phyloP scores from a whole-genome alignment of 2,329 filamentous ascomycete species.

The Emergomyces orientalis region DNA sequence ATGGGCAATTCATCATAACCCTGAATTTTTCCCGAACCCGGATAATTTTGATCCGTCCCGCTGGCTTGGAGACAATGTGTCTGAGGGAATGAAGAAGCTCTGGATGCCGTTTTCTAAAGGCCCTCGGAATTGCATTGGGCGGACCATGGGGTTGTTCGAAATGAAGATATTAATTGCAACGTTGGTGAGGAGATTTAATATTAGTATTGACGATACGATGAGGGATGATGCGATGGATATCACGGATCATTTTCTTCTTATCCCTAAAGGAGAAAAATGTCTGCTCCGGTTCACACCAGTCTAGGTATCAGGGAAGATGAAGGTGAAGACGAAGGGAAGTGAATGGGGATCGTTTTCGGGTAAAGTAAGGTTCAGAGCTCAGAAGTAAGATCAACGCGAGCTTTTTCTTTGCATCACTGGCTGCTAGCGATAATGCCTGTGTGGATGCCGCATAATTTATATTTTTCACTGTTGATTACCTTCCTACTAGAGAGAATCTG shows the following conservation, averaged over 20 bases:
- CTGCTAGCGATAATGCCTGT: too few relatives aligned
- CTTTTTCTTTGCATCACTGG: too few relatives aligned
- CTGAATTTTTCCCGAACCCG: constrained; percentile 10
- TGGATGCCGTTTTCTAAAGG: constrained; percentile 14
- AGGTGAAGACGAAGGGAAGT: not conserved
- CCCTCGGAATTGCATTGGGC: constrained; percentile 12
- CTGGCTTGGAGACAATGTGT: constrained; percentile 9
- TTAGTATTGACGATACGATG: constrained; percentile 7
- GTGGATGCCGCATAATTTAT: too few relatives aligned
- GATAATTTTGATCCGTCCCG: constrained; percentile 13
- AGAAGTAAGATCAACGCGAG: too few relatives aligned
- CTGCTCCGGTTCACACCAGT: constrained; percentile 10
- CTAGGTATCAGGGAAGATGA: not conserved
- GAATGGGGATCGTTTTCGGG: too few relatives aligned
- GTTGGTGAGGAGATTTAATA: constrained; percentile 9
- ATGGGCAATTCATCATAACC: constrained; percentile 13
- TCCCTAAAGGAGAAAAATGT: constrained; percentile 15
- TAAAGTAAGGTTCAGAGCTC: too few relatives aligned
- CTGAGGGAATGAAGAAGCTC: constrained; percentile 3
- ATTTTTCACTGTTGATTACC: too few relatives aligned
- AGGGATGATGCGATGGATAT: constrained; percentile 12
- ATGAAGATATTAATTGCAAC: constrained; percentile 13
- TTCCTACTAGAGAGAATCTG: too few relatives aligned
- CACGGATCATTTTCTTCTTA: constrained; percentile 14
- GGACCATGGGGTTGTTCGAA: constrained; percentile 14